Percentiles rank a stretch among this genome's conserved stretches.
Conservation (phyloP, 495 filamentous ascomycete species). For the Aspergillus incahuasiensis region DNA sequence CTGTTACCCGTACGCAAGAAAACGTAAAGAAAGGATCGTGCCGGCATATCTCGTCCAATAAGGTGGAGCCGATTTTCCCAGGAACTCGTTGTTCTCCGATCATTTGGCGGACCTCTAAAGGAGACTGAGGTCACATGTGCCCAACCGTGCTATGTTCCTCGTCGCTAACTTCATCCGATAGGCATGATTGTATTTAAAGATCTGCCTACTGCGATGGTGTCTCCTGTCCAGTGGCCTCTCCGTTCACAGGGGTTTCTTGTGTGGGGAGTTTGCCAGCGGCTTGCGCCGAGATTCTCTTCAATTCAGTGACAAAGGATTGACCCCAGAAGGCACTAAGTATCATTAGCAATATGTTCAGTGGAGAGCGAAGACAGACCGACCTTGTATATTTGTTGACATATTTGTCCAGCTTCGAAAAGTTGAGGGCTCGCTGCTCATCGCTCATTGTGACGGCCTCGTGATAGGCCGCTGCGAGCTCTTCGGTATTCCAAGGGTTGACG, state of each 20-base stretch:
- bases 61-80: no score
- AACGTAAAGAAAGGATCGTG: not conserved
- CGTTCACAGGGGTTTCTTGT: constrained; percentile 25
- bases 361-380: constrained; percentile 27
- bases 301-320: constrained; percentile 83
- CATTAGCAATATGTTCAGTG: constrained; percentile 7
- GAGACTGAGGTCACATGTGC: not conserved
- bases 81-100: no score
- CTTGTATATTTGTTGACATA: constrained; percentile 96
- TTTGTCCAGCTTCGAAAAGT: constrained; percentile 84
- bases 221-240: constrained; percentile 2
- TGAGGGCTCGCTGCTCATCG: constrained; percentile 74
- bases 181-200: not conserved
- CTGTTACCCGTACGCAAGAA: not conserved
- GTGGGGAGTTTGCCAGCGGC: constrained; percentile 41
- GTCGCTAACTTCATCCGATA: not conserved
- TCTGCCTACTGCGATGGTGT: not conserved
- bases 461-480: constrained; percentile 88
- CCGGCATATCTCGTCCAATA: not conserved
- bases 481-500: constrained; percentile 96
- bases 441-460: constrained; percentile 93
- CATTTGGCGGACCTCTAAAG: no score
- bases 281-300: constrained; percentile 61
- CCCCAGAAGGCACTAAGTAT: constrained; percentile 84
- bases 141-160: not conserved